These are phyloP conservation scores for Cryptomeria japonica DNA, from an alignment of 75 land plant genomes.

Conservation along the genomic window DNA sequence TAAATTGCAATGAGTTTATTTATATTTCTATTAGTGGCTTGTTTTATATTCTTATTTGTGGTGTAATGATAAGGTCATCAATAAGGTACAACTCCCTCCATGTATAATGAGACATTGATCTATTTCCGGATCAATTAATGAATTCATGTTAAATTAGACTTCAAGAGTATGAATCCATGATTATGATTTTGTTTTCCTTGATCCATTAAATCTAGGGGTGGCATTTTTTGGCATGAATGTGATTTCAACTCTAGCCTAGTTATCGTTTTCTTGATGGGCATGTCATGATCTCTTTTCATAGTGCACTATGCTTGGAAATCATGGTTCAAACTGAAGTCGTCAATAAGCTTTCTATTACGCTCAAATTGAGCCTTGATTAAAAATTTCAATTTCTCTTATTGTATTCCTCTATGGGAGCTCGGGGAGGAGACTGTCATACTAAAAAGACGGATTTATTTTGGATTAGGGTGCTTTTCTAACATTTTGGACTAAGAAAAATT, in stretches of 20 bases:
- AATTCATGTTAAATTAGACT: neutral
- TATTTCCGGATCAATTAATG: neutral
- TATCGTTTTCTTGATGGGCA: neutral
- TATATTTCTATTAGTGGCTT: too few species aligned
- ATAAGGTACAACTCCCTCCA: neutral
- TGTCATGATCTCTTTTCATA: neutral
- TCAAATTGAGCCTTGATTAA: neutral
- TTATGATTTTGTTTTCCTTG: neutral
- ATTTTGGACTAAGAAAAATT: neutral
- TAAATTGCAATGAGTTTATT: neutral
- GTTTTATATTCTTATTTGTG: neutral
- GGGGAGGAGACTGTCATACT: neutral
- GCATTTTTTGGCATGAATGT: neutral
- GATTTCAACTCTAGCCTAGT: neutral
- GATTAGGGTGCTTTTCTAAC: neutral
- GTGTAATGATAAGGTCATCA: neutral
- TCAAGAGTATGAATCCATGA: neutral
- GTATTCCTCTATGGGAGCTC: neutral
- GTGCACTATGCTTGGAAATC: neutral
- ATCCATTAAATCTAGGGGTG: neutral
- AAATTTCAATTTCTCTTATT: neutral
- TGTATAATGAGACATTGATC: neutral
- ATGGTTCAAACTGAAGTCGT: neutral
- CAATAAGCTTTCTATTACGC: neutral
- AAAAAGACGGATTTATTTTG: neutral